These are phyloP conservation scores for Colletotrichum australisinense DNA, from an alignment of 2,329 filamentous ascomycete genomes.

Conservation along the genomic window DNA sequence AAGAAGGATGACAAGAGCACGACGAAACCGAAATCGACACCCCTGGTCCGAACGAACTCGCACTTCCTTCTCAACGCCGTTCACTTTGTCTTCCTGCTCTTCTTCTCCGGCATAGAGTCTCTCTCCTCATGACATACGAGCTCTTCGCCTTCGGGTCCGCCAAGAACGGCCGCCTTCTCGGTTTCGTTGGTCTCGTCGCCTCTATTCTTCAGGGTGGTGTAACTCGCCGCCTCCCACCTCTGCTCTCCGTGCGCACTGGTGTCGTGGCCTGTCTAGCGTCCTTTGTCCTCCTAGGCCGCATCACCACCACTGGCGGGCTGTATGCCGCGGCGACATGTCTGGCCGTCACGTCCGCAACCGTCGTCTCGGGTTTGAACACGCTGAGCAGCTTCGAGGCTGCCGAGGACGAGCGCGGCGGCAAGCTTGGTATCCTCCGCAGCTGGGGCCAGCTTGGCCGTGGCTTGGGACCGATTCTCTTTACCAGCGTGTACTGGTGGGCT, in stretches of 20 bases:
- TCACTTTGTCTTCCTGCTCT: constrained; percentile 92
- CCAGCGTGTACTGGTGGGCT: constrained; percentile 98
- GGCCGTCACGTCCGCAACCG: constrained; percentile 91
- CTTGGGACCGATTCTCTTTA: constrained; percentile 89
- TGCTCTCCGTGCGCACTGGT: constrained; percentile 83
- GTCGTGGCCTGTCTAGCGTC: constrained; percentile 81
- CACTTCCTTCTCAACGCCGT: constrained; percentile 84
- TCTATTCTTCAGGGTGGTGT: constrained; percentile 95
- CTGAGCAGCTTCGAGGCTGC: constrained; percentile 90
- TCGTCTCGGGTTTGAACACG: constrained; percentile 93
- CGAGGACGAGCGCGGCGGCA: constrained; percentile 83
- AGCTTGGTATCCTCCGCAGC: constrained; percentile 84
- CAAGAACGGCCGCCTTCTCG: constrained; percentile 86
- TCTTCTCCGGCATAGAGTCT: constrained; percentile 98
- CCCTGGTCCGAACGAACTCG: constrained; percentile 77
- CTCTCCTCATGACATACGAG: constrained; percentile 96
- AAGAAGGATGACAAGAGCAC: constrained; percentile 36
- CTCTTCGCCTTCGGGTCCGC: constrained; percentile 85
- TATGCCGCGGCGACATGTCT: constrained; percentile 87
- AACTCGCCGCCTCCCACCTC: constrained; percentile 84
- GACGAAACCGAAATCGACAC: constrained; percentile 36
- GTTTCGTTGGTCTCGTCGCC: constrained; percentile 90
- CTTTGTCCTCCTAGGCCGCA: constrained; percentile 81
- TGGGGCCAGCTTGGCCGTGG: constrained; percentile 91
- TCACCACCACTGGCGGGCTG: constrained; percentile 75